phyloP scores from a whole-genome alignment of 345 rosid species.

The Syzygium jambos region DNA sequence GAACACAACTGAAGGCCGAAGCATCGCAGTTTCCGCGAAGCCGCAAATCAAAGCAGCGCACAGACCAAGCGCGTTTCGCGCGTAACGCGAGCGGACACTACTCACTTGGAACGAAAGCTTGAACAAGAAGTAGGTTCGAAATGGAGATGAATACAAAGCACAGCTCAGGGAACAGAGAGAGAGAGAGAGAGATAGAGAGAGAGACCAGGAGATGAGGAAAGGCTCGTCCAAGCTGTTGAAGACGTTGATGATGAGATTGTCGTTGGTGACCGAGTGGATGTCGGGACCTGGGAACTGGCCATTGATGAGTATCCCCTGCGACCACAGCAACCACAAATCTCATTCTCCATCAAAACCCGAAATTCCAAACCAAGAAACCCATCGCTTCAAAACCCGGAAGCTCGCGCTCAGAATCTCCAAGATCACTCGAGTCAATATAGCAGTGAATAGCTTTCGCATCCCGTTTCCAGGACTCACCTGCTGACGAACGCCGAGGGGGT shows the following conservation, averaged over 20 bases:
- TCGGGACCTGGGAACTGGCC: constrained; percentile 53
- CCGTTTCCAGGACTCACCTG: constrained; percentile 9
- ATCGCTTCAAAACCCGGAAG: background rate
- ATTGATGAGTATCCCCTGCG: constrained; percentile 46
- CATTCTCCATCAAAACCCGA: background rate
- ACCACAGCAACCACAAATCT: background rate
- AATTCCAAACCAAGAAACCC: background rate
- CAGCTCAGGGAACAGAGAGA: background rate
- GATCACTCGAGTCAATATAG: background rate
- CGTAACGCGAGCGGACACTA: background rate
- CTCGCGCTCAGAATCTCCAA: background rate
- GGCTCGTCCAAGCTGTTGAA: constrained; percentile 39
- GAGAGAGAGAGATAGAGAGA: background rate
- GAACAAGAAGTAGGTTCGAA: accelerated
- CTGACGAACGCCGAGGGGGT: constrained; percentile 38
- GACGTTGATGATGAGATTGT: constrained; percentile 38
- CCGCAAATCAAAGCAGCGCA: background rate
- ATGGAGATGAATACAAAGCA: background rate
- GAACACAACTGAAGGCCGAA: background rate
- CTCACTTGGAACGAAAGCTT: background rate
- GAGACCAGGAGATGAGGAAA: constrained; percentile 33
- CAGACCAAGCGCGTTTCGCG: background rate
- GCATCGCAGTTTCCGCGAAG: background rate
- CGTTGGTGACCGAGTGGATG: constrained; percentile 32
- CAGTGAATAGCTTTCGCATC: too few species aligned